Evolutionary conservation across 140 eudicot genomes (phyloP).

Genomic region (Stevia rebaudiana): DNA sequence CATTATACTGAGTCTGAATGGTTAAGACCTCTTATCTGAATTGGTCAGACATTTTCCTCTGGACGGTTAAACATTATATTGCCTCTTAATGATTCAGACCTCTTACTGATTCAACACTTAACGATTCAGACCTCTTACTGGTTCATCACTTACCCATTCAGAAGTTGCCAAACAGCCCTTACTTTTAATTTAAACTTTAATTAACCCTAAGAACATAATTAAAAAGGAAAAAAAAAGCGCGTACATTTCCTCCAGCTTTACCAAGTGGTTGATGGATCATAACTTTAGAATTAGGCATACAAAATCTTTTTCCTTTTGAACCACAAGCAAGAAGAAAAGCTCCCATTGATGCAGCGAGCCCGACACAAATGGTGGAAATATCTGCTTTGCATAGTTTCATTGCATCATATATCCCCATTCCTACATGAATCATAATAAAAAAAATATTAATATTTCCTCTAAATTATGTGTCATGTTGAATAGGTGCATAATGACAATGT

Average conservation of each 20-base stretch:
- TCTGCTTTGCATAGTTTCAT: slow-evolving; percentile 93
- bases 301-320: slow-evolving; percentile 77
- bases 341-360: slow-evolving; percentile 97
- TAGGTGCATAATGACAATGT: not conserved
- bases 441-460: not conserved
- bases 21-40: no score
- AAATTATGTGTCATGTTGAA: not conserved
- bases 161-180: no score
- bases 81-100: no score
- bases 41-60: no score
- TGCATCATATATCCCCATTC: slow-evolving; percentile 94
- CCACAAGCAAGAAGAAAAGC: slow-evolving; percentile 95
- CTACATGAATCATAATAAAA: slow-evolving; percentile 34
- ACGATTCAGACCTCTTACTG: no score
- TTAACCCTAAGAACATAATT: no score
- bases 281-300: slow-evolving; percentile 94
- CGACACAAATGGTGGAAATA: slow-evolving; percentile 78
- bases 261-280: slow-evolving; percentile 95
- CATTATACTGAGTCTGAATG: no score
- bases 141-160: no score
- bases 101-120: no score
- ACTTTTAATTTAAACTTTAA: no score
- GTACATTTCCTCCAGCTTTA: slow-evolving; percentile 63
- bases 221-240: slow-evolving; percentile 5
- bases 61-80: no score